phyloP scores from a whole-genome alignment of 2,329 filamentous ascomycete genomes.

The Tolypocladium album region DNA sequence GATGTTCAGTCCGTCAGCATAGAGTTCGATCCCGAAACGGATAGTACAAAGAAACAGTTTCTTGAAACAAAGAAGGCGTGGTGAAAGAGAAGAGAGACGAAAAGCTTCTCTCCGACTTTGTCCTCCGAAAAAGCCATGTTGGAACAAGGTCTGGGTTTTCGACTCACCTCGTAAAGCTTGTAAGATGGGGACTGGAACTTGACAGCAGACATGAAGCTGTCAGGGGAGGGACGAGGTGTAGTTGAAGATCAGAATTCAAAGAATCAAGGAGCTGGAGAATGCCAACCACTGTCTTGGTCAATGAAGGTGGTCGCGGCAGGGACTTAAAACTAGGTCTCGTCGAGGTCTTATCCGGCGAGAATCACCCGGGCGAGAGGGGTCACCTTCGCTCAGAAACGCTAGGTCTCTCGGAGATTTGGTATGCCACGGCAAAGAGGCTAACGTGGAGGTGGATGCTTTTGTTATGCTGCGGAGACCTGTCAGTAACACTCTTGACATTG shows the following conservation, averaged over 20 bases:
- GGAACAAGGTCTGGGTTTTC: slow-evolving; percentile 20
- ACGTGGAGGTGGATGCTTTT: slow-evolving; percentile 19
- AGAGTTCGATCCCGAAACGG: slow-evolving; percentile 8
- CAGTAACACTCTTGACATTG: slow-evolving; percentile 21
- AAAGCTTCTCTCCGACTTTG: not conserved
- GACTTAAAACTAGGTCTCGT: slow-evolving; percentile 26
- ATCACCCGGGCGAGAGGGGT: slow-evolving; percentile 18
- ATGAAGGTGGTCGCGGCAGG: slow-evolving; percentile 15
- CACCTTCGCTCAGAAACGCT: slow-evolving; percentile 15
- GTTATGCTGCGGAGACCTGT: slow-evolving; percentile 17
- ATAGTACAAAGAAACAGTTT: slow-evolving; percentile 2
- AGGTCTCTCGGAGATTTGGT: slow-evolving; percentile 28
- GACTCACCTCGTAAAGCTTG: slow-evolving; percentile 51
- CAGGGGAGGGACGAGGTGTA: slow-evolving; percentile 17
- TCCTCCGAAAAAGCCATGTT: slow-evolving; percentile 3
- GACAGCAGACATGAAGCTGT: slow-evolving; percentile 47
- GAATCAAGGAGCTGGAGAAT: slow-evolving; percentile 19
- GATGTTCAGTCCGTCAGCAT: slow-evolving; percentile 12
- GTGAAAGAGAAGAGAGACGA: not conserved
- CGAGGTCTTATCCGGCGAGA: slow-evolving; percentile 23
- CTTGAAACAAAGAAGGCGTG: not conserved
- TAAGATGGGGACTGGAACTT: slow-evolving; percentile 46
- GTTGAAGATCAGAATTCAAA: slow-evolving; percentile 23
- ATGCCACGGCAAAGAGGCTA: slow-evolving; percentile 18
- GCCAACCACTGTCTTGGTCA: slow-evolving; percentile 27